Percentiles rank a stretch among this genome's conserved stretches.
Conservation (phyloP, 768 basidiomycete genomes). For the Flagelloscypha sp. region DNA sequence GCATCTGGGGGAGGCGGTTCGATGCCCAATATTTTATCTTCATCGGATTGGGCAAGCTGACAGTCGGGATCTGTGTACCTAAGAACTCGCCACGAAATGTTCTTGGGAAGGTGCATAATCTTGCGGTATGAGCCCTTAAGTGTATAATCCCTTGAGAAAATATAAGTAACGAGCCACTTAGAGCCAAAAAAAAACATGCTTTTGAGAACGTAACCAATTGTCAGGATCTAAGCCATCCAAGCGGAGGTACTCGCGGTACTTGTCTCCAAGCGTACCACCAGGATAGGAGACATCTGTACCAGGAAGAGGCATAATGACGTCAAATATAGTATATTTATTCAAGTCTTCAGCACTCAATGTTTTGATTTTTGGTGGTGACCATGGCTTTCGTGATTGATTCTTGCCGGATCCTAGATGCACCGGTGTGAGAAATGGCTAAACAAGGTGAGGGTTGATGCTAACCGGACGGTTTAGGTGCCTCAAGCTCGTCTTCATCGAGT, state of each 20-base stretch:
- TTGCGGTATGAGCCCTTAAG: constrained; percentile 90
- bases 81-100: constrained; percentile 74
- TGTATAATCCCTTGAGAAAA: constrained; percentile 68
- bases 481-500: constrained; percentile 26
- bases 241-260: constrained; percentile 72
- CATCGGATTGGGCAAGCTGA: constrained; percentile 88
- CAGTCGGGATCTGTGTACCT: constrained; percentile 92
- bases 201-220: constrained; percentile 85
- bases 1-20: constrained; percentile 59
- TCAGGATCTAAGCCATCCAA: constrained; percentile 87
- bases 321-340: constrained; percentile 79
- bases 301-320: constrained; percentile 96
- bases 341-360: constrained; percentile 72
- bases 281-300: constrained; percentile 94
- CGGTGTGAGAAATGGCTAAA: constrained; percentile 1
- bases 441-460: constrained; percentile 9
- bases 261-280: constrained; percentile 77
- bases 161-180: constrained; percentile 3
- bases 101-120: constrained; percentile 77
- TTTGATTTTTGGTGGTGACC: constrained; percentile 64
- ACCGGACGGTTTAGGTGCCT: constrained; percentile 22
- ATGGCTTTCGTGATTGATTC: constrained; percentile 42
- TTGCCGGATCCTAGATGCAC: constrained; percentile 11
- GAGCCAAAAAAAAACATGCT: constrained; percentile 35
- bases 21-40: constrained; percentile 81